These are phyloP conservation scores for Cordyceps pruinosa DNA, from an alignment of 2,329 filamentous ascomycete species.

Conservation along the genomic window DNA sequence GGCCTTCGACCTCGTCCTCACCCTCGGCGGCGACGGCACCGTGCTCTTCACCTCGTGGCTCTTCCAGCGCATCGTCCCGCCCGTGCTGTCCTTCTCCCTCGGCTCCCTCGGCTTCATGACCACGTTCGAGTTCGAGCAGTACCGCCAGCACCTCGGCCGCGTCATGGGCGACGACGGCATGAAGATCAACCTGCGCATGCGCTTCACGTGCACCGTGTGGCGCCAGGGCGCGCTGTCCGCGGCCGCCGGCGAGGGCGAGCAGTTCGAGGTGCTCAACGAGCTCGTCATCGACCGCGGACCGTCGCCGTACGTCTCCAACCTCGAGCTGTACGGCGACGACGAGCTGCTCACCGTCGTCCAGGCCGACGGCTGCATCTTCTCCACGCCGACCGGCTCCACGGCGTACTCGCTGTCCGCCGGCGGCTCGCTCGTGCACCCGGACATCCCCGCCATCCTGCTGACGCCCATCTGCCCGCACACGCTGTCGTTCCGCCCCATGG, in stretches of 20 bases:
- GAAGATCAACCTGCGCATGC: constrained; percentile 96
- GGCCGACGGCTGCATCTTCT: constrained; percentile 96
- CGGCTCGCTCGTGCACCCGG: constrained; percentile 90
- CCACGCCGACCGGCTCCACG: constrained; percentile 88
- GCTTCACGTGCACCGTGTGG: constrained; percentile 96
- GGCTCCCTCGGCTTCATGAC: constrained; percentile 85
- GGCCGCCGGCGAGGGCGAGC: constrained; percentile 67
- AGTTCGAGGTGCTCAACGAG: constrained; percentile 97
- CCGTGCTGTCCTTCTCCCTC: constrained; percentile 76
- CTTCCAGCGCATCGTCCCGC: constrained; percentile 84
- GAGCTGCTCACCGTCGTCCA: constrained; percentile 92
- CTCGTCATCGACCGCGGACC: constrained; percentile 96
- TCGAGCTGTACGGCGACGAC: constrained; percentile 93
- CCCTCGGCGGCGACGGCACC: constrained; percentile 79
- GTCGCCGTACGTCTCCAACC: constrained; percentile 91
- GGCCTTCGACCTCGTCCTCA: constrained; percentile 89
- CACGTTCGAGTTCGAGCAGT: constrained; percentile 79
- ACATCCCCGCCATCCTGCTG: constrained; percentile 91
- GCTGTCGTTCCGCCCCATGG: constrained; percentile 94
- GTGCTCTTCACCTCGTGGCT: constrained; percentile 86
- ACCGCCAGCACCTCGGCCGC: constrained; percentile 77
- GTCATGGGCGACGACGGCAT: constrained; percentile 94
- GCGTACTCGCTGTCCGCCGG: constrained; percentile 95
- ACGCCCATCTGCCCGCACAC: constrained; percentile 98
- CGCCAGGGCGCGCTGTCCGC: constrained; percentile 55